Percentiles rank a stretch among this genome's conserved stretches.
Conservation (phyloP, 805 yeast genomes). For the Spathaspora sp. region DNA sequence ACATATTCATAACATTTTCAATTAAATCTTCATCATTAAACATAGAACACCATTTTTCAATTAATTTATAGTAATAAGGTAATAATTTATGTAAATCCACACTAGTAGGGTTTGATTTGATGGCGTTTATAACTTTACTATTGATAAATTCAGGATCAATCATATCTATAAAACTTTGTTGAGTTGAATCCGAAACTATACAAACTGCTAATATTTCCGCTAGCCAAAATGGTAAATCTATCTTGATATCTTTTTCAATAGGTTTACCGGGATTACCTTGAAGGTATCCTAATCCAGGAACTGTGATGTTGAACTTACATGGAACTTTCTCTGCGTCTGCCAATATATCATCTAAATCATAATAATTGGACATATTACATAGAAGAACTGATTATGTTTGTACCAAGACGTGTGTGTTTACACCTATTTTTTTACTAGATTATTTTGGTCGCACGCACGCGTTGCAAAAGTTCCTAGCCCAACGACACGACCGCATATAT, state of each 20-base stretch:
- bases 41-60: conserved; percentile 73
- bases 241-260: conserved; percentile 53
- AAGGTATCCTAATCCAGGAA: conserved; percentile 85
- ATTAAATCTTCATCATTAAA: conserved; percentile 65
- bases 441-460: too few species aligned
- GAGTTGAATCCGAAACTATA: conserved; percentile 25
- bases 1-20: conserved; percentile 44
- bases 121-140: conserved; percentile 69
- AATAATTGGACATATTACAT: conserved; percentile 34
- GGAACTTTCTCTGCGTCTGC: conserved; percentile 75
- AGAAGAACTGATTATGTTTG: too few species aligned
- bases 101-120: conserved; percentile 63
- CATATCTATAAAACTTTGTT: conserved; percentile 57
- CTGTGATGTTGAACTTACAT: conserved; percentile 68
- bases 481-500: too few species aligned
- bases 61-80: conserved; percentile 66
- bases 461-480: too few species aligned
- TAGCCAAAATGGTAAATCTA: conserved; percentile 87
- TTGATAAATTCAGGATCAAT: conserved; percentile 69
- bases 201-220: conserved; percentile 68
- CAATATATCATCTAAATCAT: conserved; percentile 73
- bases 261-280: conserved; percentile 72
- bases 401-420: too few species aligned
- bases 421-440: too few species aligned
- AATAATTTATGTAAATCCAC: conserved; percentile 66